Conservation (phyloP, 169 alveolate species). For the Toxoplasma gondii region DNA sequence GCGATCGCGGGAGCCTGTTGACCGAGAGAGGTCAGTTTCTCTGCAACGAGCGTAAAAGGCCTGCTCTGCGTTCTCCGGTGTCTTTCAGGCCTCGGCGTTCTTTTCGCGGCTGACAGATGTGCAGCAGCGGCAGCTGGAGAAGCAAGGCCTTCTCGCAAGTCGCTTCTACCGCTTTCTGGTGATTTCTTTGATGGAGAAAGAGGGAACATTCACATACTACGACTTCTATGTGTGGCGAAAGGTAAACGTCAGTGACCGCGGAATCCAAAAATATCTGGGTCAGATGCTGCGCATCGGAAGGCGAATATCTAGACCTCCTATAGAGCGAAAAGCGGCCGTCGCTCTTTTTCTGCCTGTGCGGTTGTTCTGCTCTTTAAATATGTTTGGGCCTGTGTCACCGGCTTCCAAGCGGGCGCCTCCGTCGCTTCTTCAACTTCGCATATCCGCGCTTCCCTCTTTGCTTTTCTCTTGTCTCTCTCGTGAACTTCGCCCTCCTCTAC, state of each 20-base stretch:
- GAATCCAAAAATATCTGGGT: too few relatives aligned
- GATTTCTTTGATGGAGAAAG: slow-evolving; percentile 28
- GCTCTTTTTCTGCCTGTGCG: not conserved
- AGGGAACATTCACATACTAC: slow-evolving; percentile 21
- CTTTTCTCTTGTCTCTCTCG: not conserved
- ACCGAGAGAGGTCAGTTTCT: too few relatives aligned
- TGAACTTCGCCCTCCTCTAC: not conserved
- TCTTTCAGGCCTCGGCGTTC: not conserved
- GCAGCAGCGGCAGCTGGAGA: slow-evolving; percentile 37
- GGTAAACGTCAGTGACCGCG: not conserved
- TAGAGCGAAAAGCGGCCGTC: not conserved
- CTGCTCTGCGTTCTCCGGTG: not conserved
- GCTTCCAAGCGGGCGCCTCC: not conserved
- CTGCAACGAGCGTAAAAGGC: too few relatives aligned
- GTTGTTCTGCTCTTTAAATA: not conserved
- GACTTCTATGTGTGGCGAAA: slow-evolving; percentile 20
- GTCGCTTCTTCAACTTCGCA: too few relatives aligned
- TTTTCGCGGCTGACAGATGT: slow-evolving; percentile 17
- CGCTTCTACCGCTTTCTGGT: slow-evolving; percentile 23
- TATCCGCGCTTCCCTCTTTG: too few relatives aligned
- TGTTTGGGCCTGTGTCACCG: not conserved
- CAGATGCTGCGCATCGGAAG: not conserved
- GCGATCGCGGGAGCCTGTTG: too few relatives aligned
- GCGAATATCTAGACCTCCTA: not conserved
- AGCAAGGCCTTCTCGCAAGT: not conserved